Evolutionary conservation across 345 rosid species (phyloP).

Genomic region (Citropsis articulata): DNA sequence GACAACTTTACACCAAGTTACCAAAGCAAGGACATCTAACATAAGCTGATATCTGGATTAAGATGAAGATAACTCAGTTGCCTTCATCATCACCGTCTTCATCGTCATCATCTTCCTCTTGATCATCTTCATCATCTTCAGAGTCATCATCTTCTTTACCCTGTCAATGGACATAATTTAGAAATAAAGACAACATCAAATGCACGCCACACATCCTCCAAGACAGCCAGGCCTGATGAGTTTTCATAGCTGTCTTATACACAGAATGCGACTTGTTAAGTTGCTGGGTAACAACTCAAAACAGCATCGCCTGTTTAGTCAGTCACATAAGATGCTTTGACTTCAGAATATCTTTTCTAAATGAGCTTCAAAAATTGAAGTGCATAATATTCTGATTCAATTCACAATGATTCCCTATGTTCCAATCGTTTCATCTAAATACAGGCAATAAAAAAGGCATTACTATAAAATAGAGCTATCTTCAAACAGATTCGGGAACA

Average conservation of each 20-base stretch:
- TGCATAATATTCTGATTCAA: not conserved
- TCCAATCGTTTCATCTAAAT: not conserved
- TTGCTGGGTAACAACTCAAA: not conserved
- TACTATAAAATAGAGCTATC: not conserved
- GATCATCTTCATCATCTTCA: conserved; percentile 51
- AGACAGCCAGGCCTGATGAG: not conserved
- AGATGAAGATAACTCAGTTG: conserved; percentile 18
- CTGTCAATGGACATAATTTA: conserved; percentile 24
- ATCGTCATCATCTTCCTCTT: conserved; percentile 33
- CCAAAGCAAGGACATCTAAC: conserved; percentile 12
- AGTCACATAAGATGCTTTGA: no score
- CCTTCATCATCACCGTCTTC: conserved; percentile 28
- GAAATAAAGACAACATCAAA: not conserved
- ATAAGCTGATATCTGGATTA: not conserved
- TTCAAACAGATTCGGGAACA: not conserved
- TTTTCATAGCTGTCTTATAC: not conserved
- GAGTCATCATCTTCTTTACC: conserved; percentile 53
- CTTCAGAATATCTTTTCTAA: not conserved
- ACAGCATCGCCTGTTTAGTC: not conserved
- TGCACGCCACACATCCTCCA: not conserved
- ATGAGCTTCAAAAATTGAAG: not conserved
- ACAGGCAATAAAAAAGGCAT: not conserved
- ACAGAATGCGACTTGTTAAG: not conserved
- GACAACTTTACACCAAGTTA: conserved; percentile 38
- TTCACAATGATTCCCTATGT: not conserved